These are phyloP conservation scores for Xerocomus tenax DNA, from an alignment of 1,284 basidiomycete species.

Conservation along the genomic window DNA sequence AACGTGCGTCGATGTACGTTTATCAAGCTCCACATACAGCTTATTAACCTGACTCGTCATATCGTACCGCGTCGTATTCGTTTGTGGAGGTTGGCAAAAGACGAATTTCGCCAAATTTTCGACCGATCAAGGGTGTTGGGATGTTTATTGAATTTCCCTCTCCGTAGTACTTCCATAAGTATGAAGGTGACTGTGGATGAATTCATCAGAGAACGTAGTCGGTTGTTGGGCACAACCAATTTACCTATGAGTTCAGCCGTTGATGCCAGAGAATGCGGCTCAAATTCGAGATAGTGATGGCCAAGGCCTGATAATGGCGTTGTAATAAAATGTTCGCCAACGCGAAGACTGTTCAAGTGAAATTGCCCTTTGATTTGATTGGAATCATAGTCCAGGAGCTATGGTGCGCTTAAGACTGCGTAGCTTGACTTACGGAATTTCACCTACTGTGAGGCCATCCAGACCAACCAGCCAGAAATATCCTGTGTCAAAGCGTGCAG, in stretches of 20 bases:
- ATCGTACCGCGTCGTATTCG: constrained; percentile 40
- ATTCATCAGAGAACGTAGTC: constrained; percentile 2
- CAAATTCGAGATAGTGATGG: constrained; percentile 41
- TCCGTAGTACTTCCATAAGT: constrained; percentile 49
- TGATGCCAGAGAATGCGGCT: constrained; percentile 35
- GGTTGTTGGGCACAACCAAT: constrained; percentile 2
- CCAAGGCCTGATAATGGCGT: constrained; percentile 38
- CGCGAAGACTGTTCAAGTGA: constrained; percentile 38
- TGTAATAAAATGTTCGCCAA: constrained; percentile 27
- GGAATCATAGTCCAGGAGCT: constrained; percentile 44
- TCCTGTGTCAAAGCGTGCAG: constrained; percentile 49
- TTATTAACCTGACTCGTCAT: constrained; percentile 19
- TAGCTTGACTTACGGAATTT: background rate
- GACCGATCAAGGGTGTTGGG: constrained; percentile 39
- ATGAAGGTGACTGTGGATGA: constrained; percentile 44
- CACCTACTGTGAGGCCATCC: constrained; percentile 40
- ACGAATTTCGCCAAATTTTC: constrained; percentile 38
- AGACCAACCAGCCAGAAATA: constrained; percentile 47
- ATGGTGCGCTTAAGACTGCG: constrained; percentile 8
- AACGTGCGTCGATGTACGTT: constrained; percentile 1
- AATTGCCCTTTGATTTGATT: constrained; percentile 41
- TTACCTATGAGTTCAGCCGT: constrained; percentile 45
- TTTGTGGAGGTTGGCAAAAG: constrained; percentile 35
- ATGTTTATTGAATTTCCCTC: constrained; percentile 43
- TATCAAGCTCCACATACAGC: background rate